Evolutionary conservation across 2,329 filamentous ascomycete species (phyloP).

Genomic region (Sordariomycetes sp.): DNA sequence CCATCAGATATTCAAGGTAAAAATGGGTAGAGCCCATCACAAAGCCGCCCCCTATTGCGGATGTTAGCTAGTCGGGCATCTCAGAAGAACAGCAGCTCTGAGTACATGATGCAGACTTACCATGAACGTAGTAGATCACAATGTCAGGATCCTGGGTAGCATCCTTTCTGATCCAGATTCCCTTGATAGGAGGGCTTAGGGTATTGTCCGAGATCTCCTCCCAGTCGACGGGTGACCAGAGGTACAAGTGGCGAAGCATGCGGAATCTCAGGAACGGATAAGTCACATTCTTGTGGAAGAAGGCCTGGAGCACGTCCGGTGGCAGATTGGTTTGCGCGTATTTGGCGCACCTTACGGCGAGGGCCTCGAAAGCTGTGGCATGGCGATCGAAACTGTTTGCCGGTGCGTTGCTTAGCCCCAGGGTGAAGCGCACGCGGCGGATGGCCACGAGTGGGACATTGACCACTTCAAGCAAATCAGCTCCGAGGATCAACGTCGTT

Average conservation of each 20-base stretch:
- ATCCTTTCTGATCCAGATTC: constrained; percentile 60
- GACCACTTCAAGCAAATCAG: neutral
- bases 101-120: constrained; percentile 23
- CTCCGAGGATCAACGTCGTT: neutral
- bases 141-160: constrained; percentile 55
- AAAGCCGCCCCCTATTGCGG: constrained; percentile 59
- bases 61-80: neutral
- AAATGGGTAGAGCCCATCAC: constrained; percentile 75
- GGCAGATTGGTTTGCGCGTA: constrained; percentile 3
- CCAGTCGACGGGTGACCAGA: neutral
- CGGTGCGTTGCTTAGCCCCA: neutral
- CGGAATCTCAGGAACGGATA: constrained; percentile 2
- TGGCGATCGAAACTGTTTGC: neutral
- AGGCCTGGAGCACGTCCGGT: constrained; percentile 1
- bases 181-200: constrained; percentile 16
- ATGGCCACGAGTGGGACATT: neutral
- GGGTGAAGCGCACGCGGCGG: neutral
- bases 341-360: constrained; percentile 2
- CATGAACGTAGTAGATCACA: constrained; percentile 75
- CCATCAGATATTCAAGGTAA: constrained; percentile 73
- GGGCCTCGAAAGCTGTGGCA: constrained; percentile 2
- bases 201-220: neutral
- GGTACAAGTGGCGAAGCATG: constrained; percentile 2
- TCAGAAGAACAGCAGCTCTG: neutral
- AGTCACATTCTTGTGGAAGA: constrained; percentile 1